Base-by-base conservation (phyloP, 805 yeast species). In the Zygoascus flipseniorum region DNA sequence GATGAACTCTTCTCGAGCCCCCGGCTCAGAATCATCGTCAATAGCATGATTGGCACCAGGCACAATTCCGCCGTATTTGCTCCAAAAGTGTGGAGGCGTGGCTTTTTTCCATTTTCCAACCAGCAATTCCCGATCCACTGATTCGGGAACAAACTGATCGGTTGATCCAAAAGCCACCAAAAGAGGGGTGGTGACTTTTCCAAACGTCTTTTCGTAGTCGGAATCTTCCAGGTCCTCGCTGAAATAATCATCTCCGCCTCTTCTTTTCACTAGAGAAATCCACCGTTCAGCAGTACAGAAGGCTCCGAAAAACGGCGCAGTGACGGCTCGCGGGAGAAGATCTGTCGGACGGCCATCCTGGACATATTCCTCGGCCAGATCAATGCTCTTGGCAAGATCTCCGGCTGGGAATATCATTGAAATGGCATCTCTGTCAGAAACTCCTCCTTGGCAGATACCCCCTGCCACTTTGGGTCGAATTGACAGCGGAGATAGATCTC, bases 171-270 rank as follows among this genome's bases (percentile, higher is more conserved):
- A 79, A 5, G 82, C 69, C 0, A 82, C 73, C 51, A 85, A 65
- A 43, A 81, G 60, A 13, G 80, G 80, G 31, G 60, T 66, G 9
- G 54, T 51, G 8, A 57, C 54, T 2, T 56, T 55, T 2, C 86
- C 89, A 65, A 88, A 86, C 0, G 85, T 74, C 1, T 56, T 28
- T 8, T 62, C 53, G 37, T 71, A 59, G 43, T 71, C 77, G 0
- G 71, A 74, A 14, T 65, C 72, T 0, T 75, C 59, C 52, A 86
- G 67, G 66, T 86, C 86, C 26, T 80, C 70, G 0, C 92, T 83
- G 65, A 86, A 86, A 63, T 76, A 86, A 67, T 87, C 95, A 64
- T 87, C 95, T 60, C 83, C 90, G 1, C 95, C 95, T 18, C 80
- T 71, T 8, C 66, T 66, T 6, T 72, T 65, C 23, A 76, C 69